A percentile compares a stretch with the other conserved stretches of the same genome.
These are phyloP conservation scores for Diaporthe sp. DNA, from an alignment of 2,329 filamentous ascomycete species.

Conservation along the genomic window DNA sequence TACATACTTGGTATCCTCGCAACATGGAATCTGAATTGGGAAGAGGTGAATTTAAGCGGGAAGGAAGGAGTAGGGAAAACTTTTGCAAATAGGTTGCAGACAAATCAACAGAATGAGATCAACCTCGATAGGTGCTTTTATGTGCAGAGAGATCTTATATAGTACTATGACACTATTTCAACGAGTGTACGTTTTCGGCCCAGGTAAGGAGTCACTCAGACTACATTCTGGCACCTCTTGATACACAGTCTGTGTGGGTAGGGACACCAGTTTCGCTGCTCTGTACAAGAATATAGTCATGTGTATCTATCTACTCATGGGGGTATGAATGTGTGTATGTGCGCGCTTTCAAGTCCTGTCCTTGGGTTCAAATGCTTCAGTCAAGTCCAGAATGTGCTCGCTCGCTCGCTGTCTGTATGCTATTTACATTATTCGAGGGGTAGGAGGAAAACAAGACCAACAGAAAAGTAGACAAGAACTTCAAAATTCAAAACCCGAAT, in stretches of 20 bases:
- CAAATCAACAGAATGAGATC: background rate
- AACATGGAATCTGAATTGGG: background rate
- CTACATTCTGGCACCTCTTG: no score
- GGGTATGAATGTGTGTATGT: conserved; percentile 25
- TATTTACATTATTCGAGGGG: background rate
- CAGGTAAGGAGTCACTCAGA: no score
- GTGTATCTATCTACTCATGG: conserved; percentile 28
- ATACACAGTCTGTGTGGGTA: no score
- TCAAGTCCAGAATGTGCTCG: conserved; percentile 32
- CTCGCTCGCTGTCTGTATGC: conserved; percentile 31
- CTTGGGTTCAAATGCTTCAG: conserved; percentile 29
- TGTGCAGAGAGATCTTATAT: background rate
- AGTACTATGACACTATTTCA: background rate
- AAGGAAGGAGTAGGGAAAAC: background rate
- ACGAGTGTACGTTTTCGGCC: no score
- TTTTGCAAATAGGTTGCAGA: background rate
- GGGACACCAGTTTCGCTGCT: background rate
- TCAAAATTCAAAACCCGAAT: background rate
- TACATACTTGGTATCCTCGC: background rate
- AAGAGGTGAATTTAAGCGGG: background rate
- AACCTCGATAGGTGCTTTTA: background rate
- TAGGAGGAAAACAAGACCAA: background rate
- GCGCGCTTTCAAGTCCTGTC: background rate
- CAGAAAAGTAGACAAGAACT: background rate
- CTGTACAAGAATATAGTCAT: background rate